Conservation (phyloP, 257 asterid species). For the Solanum megistacrolobum region DNA sequence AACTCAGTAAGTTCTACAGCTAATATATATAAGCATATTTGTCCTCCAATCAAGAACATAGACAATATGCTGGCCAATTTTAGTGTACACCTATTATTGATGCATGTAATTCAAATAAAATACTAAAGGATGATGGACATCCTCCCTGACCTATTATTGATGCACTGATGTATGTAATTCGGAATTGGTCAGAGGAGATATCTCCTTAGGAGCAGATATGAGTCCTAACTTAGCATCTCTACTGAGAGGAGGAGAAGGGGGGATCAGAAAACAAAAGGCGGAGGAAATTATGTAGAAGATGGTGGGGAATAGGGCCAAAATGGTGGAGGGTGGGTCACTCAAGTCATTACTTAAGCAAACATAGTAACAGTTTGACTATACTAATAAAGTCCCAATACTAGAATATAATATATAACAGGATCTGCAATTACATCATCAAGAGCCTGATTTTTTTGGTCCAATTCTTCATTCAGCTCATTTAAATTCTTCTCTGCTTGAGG, state of each 20-base stretch:
- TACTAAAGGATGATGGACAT: not conserved
- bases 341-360: not conserved
- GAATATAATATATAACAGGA: not conserved
- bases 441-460: conserved; percentile 69
- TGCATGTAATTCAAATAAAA: not conserved
- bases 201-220: not conserved
- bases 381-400: not conserved
- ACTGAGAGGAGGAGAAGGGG: not conserved
- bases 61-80: not conserved
- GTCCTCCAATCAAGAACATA: not conserved
- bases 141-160: not conserved
- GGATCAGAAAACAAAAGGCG: not conserved
- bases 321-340: not conserved
- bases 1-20: not conserved
- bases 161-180: not conserved
- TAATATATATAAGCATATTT: not conserved
- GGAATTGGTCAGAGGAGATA: not conserved
- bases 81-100: not conserved
- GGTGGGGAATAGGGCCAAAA: not conserved
- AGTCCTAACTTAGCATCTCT: not conserved
- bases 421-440: conserved; percentile 71
- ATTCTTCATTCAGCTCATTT: conserved; percentile 58
- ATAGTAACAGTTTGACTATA: not conserved
- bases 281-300: not conserved
- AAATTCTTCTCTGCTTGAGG: conserved; percentile 70